Percentiles rank a stretch among this genome's conserved stretches.
Evolutionary conservation across 768 basidiomycete genomes (phyloP).

Genomic region (Xerocomus spinulosus): DNA sequence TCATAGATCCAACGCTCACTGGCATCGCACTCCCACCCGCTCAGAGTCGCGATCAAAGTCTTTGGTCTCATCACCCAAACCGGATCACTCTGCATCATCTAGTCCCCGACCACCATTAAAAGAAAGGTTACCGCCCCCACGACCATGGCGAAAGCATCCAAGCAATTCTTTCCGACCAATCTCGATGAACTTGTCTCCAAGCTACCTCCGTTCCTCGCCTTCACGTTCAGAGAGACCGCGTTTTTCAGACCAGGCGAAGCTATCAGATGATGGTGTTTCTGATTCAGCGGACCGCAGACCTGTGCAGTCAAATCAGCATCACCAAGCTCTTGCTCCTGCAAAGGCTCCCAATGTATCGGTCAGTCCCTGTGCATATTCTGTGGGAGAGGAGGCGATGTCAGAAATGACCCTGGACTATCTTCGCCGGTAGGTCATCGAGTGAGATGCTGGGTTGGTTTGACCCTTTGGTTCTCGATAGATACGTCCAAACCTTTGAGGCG

Average conservation of each 20-base stretch:
- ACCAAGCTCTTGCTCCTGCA: neutral
- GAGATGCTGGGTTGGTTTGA: conserved; percentile 1
- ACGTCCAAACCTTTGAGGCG: conserved; percentile 29
- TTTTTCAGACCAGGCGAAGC: conserved; percentile 1
- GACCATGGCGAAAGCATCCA: conserved; percentile 7
- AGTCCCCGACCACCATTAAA: conserved; percentile 1
- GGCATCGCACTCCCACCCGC: neutral
- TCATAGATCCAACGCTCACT: conserved; percentile 24
- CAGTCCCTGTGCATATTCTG: neutral
- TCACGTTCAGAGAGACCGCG: neutral
- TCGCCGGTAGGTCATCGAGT: conserved; percentile 20
- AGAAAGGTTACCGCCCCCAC: conserved; percentile 22
- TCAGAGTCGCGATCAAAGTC: neutral
- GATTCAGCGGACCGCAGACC: neutral
- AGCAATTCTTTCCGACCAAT: conserved; percentile 1
- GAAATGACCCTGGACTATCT: conserved; percentile 30
- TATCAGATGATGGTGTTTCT: neutral
- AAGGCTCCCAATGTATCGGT: neutral
- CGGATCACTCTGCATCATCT: neutral
- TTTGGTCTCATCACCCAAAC: neutral
- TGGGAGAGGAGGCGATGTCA: conserved; percentile 22
- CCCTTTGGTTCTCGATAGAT: conserved; percentile 15
- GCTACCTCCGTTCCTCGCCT: neutral
- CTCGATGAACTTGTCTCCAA: neutral
- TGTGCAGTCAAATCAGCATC: neutral